These are phyloP conservation scores for Paramecium primaurelia DNA, from an alignment of 73 alveolate genomes.

Conservation along the genomic window DNA sequence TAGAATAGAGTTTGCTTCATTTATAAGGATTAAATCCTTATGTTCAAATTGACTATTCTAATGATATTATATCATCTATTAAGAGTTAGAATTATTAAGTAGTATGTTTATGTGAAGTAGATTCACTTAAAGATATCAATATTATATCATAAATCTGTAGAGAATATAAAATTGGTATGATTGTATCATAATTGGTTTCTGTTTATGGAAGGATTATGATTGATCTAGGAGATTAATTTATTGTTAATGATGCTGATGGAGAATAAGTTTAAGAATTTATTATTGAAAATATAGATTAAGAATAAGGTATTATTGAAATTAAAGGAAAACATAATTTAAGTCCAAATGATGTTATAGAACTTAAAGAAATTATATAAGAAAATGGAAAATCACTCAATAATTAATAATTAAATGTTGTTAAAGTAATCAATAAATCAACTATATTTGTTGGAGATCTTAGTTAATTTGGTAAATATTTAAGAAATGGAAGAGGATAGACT, in stretches of 20 bases:
- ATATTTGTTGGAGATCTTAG: neutral
- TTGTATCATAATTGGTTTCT: conserved; percentile 81
- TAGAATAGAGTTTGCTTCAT: conserved; percentile 74
- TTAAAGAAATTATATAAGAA: neutral
- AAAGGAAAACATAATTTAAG: neutral
- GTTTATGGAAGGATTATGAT: conserved; percentile 82
- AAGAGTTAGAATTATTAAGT: conserved; percentile 61
- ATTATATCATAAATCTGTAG: conserved; percentile 80
- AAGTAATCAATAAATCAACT: neutral
- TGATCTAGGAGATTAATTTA: conserved; percentile 89
- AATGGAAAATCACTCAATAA: neutral
- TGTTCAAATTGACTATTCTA: conserved; percentile 74
- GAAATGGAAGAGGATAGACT: conserved; percentile 46
- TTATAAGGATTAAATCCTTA: conserved; percentile 86
- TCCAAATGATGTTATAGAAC: neutral
- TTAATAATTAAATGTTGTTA: neutral
- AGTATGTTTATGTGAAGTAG: conserved; percentile 80
- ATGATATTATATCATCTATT: conserved; percentile 60
- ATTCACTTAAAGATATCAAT: conserved; percentile 48
- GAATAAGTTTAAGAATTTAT: conserved; percentile 80
- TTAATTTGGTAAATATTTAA: neutral
- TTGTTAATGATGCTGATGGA: conserved; percentile 87
- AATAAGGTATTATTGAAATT: conserved; percentile 7
- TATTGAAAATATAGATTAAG: conserved; percentile 59
- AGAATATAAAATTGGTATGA: conserved; percentile 73